Conservation (phyloP, 768 basidiomycete genomes). For the Tricholoma bakamatsutake region DNA sequence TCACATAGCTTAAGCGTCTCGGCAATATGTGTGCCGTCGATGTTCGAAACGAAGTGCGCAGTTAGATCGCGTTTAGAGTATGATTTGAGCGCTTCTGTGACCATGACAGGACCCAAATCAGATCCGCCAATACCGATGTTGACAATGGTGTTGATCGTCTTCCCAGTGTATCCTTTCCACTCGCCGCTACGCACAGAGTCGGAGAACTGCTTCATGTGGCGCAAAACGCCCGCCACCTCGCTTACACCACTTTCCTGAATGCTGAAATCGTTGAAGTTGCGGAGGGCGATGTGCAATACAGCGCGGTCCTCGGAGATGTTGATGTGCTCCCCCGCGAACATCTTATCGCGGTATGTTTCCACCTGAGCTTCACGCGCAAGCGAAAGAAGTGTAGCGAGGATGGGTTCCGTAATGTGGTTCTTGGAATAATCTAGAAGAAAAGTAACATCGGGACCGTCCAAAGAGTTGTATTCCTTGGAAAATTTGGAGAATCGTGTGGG, state of each 20-base stretch:
- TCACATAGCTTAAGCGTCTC: slow-evolving; percentile 79
- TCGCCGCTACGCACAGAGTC: slow-evolving; percentile 77
- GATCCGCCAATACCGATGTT: slow-evolving; percentile 99
- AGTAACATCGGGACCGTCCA: slow-evolving; percentile 60
- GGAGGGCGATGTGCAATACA: slow-evolving; percentile 90
- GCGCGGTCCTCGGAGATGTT: slow-evolving; percentile 98
- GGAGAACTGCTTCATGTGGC: slow-evolving; percentile 89
- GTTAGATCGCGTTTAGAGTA: slow-evolving; percentile 88
- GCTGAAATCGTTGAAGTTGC: slow-evolving; percentile 70
- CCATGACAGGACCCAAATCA: slow-evolving; percentile 98
- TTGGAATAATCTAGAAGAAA: slow-evolving; percentile 97
- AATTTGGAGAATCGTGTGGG: slow-evolving; percentile 83
- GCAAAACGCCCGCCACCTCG: slow-evolving; percentile 78
- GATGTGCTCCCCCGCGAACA: slow-evolving; percentile 96
- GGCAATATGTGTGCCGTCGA: slow-evolving; percentile 95
- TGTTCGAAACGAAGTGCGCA: slow-evolving; percentile 91
- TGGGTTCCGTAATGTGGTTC: slow-evolving; percentile 85
- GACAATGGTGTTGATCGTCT: slow-evolving; percentile 89
- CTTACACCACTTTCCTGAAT: slow-evolving; percentile 78
- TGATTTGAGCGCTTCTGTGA: slow-evolving; percentile 92
- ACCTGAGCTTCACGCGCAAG: slow-evolving; percentile 85
- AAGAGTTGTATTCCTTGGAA: slow-evolving; percentile 67
- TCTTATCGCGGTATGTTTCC: slow-evolving; percentile 80
- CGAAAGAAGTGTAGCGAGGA: slow-evolving; percentile 69
- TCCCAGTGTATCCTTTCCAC: slow-evolving; percentile 98